Evolutionary conservation across 192 early-diverging fungal genomes (phyloP).

Genomic region (Powellomyces hirtus): DNA sequence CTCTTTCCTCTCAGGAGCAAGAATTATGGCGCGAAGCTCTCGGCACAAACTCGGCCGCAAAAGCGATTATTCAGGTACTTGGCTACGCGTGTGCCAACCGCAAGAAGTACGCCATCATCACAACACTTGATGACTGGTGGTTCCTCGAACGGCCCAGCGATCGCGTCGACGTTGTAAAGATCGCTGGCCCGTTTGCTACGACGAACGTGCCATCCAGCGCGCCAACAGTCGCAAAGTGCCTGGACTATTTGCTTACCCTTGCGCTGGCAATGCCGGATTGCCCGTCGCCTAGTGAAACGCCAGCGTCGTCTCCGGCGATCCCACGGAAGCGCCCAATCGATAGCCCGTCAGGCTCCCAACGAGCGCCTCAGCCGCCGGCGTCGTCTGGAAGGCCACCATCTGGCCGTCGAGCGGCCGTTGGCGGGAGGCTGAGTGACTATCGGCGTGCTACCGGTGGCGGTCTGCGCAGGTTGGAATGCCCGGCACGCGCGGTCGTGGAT

Average conservation of each 20-base stretch:
- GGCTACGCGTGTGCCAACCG: conserved; percentile 12
- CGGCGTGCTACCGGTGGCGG: too few species aligned
- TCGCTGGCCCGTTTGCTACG: conserved; percentile 1
- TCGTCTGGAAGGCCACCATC: too few species aligned
- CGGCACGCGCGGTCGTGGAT: too few species aligned
- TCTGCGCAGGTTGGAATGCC: too few species aligned
- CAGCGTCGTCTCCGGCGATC: not conserved
- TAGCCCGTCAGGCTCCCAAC: too few species aligned
- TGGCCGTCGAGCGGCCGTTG: too few species aligned
- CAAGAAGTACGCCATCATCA: conserved; percentile 2
- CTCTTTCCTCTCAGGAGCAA: too few species aligned
- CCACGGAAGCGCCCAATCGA: too few species aligned
- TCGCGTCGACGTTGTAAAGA: not conserved
- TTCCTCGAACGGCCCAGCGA: conserved; percentile 4
- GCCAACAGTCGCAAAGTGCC: conserved; percentile 3
- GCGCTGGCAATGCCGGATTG: not conserved
- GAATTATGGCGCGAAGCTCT: too few species aligned
- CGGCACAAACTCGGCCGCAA: not conserved
- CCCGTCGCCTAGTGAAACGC: conserved; percentile 9
- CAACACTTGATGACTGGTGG: not conserved
- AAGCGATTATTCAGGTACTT: not conserved
- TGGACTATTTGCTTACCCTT: not conserved
- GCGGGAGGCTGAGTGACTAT: too few species aligned
- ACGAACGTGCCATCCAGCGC: not conserved
- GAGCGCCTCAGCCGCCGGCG: too few species aligned